Conservation (phyloP, 2,329 filamentous ascomycete species). For the Botrytis paeoniae region DNA sequence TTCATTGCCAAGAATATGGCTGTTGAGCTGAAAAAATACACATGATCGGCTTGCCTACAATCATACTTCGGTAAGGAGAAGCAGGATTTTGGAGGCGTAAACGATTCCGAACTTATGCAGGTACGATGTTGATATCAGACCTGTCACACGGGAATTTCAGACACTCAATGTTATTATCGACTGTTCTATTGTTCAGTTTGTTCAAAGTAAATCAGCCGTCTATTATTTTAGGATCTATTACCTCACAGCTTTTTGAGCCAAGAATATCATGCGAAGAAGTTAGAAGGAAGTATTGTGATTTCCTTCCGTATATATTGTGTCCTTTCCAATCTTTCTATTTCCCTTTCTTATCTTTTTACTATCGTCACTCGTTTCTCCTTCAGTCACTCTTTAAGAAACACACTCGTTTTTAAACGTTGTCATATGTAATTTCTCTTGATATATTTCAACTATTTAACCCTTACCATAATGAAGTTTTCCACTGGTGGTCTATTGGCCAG, state of each 20-base stretch:
- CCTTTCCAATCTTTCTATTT: not conserved
- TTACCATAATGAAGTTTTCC: slow-evolving; percentile 24
- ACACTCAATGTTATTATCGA: not conserved
- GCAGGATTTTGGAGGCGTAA: slow-evolving; percentile 3
- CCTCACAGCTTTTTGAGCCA: not conserved
- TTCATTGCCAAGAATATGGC: slow-evolving; percentile 17
- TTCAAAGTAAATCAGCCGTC: not conserved
- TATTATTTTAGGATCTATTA: not conserved
- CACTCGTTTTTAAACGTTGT: not conserved
- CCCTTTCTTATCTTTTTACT: not conserved
- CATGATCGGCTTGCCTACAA: slow-evolving; percentile 8
- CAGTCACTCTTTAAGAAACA: slow-evolving; percentile 11
- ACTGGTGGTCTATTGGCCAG: slow-evolving; percentile 24
- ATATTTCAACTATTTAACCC: not conserved
- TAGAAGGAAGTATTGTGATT: not conserved
- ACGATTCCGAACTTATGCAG: slow-evolving; percentile 13
- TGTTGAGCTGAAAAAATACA: slow-evolving; percentile 14
- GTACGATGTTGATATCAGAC: slow-evolving; percentile 15
- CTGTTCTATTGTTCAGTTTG: not conserved
- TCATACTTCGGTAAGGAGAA: not conserved
- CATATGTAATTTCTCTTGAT: not conserved
- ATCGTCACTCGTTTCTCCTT: slow-evolving; percentile 14
- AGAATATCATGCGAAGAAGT: not conserved
- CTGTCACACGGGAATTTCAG: slow-evolving; percentile 1
- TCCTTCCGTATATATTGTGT: slow-evolving; percentile 12